A percentile compares a stretch with the other conserved stretches of the same genome.
phyloP scores from a whole-genome alignment of 108 stramenopile genomes.

The Nitzschia inconspicua region DNA sequence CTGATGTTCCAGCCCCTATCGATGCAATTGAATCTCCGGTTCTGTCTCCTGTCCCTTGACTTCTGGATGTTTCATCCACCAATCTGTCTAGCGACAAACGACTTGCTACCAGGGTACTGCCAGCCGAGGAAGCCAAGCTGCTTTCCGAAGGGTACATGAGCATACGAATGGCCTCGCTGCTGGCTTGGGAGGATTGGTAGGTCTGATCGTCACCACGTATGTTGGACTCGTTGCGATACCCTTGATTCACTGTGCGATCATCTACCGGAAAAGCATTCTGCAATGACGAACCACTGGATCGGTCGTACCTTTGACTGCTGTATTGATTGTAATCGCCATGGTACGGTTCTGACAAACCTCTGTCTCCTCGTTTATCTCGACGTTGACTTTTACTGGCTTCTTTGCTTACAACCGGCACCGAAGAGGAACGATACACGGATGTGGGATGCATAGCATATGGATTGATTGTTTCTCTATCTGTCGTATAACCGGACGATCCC shows the following conservation, averaged over 20 bases:
- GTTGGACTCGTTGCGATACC: neutral
- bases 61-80: neutral
- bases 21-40: neutral
- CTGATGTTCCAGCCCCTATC: neutral
- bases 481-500: neutral
- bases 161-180: constrained; percentile 30
- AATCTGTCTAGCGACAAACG: constrained; percentile 11
- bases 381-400: too few relatives aligned
- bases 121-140: constrained; percentile 11
- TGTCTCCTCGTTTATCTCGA: too few relatives aligned
- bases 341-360: neutral
- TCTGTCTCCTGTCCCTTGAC: neutral
- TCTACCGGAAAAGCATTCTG: neutral
- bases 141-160: constrained; percentile 13
- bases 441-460: too few relatives aligned
- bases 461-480: too few relatives aligned
- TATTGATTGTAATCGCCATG: neutral
- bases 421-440: too few relatives aligned
- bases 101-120: constrained; percentile 9
- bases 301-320: neutral
- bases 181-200: constrained; percentile 9
- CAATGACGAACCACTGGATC: neutral
- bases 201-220: neutral
- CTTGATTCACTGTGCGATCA: neutral
- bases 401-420: too few relatives aligned